phyloP scores from a whole-genome alignment of 78 protist genomes.

The Protostelium mycophagum region DNA sequence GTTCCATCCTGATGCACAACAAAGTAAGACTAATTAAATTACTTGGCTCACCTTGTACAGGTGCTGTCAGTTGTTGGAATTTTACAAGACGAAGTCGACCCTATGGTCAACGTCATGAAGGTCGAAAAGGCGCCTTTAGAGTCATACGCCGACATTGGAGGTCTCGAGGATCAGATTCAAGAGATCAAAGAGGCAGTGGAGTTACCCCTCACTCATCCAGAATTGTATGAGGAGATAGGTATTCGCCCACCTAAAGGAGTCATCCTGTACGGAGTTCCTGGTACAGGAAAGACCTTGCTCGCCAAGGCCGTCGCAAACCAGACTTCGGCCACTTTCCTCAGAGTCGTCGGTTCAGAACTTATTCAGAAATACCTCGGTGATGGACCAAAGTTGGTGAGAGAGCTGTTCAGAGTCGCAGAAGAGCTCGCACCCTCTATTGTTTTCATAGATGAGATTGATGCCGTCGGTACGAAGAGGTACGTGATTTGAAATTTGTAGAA shows the following conservation, averaged over 20 bases:
- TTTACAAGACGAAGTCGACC: conserved; percentile 94
- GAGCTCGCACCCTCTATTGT: conserved; percentile 98
- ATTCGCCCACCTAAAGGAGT: conserved; percentile 99
- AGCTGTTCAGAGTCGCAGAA: conserved; percentile 94
- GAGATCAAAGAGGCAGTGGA: conserved; percentile 99
- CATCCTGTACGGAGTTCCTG: conserved; percentile 98
- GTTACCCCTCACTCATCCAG: conserved; percentile 99
- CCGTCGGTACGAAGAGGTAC: conserved; percentile 96
- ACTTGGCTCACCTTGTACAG: conserved; percentile 1
- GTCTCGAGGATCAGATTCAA: conserved; percentile 96
- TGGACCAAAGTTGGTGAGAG: conserved; percentile 99
- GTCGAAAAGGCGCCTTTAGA: conserved; percentile 99
- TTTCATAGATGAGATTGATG: conserved; percentile 99
- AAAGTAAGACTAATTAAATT: conserved; percentile 46
- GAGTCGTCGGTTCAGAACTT: conserved; percentile 99
- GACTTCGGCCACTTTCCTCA: conserved; percentile 98
- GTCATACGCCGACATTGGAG: conserved; percentile 99
- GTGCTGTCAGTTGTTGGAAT: conserved; percentile 92
- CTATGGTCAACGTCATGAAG: conserved; percentile 98
- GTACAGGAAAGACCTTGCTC: conserved; percentile 99
- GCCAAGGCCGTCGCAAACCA: conserved; percentile 99
- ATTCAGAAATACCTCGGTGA: conserved; percentile 99
- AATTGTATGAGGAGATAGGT: conserved; percentile 98
- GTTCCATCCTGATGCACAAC: conserved; percentile 88
- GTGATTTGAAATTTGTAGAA: background rate